Base-by-base conservation (phyloP, 345 rosid genomes). In the Camelina hispida region DNA sequence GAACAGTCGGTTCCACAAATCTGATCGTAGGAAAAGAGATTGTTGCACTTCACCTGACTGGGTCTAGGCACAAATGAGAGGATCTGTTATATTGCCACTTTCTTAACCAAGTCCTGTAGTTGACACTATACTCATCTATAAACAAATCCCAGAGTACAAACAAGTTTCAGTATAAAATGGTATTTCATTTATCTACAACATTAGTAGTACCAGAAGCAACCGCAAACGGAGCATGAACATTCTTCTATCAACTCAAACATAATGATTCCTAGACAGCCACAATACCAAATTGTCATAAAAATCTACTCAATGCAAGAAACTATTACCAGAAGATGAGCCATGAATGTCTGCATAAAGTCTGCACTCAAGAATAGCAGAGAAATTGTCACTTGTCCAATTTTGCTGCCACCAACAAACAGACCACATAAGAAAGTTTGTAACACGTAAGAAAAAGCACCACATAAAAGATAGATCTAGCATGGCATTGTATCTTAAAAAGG, bases 401-500 rank as follows among this genome's bases (percentile, higher is more conserved):
- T 79, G 90, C 96, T 90, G 93, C 94, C 93, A 93, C 85, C 88
- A 84, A 89, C 81, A 91, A 93, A 91, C 82, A 83, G 82, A 85
- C 76, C 69, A 85, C 77, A 91, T 89, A 77, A 77, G 76, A 78
- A 68, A 77, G 84, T 82, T 66, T 10, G 13, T 14, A 40, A 40
- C 43, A 40, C 43, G 43, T 40, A 40, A 40, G 12, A 11, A 38
- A 10, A 38, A 38, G 13, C 43, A 38, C 12, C 43, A 38, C 43
- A 38, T 38, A 38, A 38, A 40, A 40, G 43, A 40, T 40, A 10
- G 11, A 40, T 40, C 43, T 40, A 40, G 14, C 43, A 40, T 40
- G 43, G 43, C 43, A 40, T 38, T 40, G 11, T 35, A 40, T 11
- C 43, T 40, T 11, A 11, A 38, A 11, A 43, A 43, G 4, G 16